Evolutionary conservation across 192 early-diverging fungal genomes (phyloP).

Genomic region (Diversispora eburnea): DNA sequence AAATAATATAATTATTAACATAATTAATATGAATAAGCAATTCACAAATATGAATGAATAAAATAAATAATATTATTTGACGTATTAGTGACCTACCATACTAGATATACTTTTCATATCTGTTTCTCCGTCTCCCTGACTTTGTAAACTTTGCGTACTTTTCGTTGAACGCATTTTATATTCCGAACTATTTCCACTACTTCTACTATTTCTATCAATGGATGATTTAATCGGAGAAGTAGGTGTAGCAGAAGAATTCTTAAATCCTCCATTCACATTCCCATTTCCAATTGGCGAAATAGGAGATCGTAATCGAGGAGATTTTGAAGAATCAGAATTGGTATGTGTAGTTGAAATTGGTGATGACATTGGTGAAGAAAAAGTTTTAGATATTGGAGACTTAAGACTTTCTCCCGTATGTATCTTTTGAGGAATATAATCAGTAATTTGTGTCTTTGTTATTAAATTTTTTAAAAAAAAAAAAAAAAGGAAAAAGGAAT

Average conservation of each 20-base stretch:
- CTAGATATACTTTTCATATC: slow-evolving; percentile 8
- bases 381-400: too few relatives aligned
- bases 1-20: background rate
- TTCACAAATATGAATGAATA: too few relatives aligned
- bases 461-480: background rate
- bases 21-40: background rate
- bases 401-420: too few relatives aligned
- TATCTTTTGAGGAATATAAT: too few relatives aligned
- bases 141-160: slow-evolving; percentile 24
- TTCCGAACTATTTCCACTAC: slow-evolving; percentile 3
- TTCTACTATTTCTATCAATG: background rate
- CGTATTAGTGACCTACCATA: background rate
- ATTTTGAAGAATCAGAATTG: background rate
- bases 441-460: background rate
- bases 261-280: background rate
- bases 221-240: background rate
- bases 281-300: background rate
- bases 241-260: background rate
- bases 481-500: background rate
- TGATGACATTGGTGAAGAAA: background rate
- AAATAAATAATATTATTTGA: too few relatives aligned
- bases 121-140: background rate
- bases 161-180: slow-evolving; percentile 8
- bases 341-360: background rate
- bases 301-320: background rate